Evolutionary conservation across 805 yeast genomes (phyloP).

Genomic region (Myxozyma sirexii): DNA sequence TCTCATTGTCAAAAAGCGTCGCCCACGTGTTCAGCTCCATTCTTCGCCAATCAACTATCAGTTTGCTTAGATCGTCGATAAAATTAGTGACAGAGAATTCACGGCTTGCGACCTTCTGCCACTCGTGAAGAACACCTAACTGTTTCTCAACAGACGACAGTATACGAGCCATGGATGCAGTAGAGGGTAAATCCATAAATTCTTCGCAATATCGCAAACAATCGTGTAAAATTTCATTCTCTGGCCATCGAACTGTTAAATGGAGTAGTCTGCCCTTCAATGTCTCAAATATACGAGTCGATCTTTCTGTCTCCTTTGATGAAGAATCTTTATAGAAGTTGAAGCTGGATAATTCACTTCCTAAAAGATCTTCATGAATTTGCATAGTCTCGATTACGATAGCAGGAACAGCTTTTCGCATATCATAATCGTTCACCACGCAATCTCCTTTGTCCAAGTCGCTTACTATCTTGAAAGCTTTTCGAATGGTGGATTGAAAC

Average conservation of each 20-base stretch:
- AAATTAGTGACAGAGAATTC: constrained; percentile 65
- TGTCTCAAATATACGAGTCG: constrained; percentile 51
- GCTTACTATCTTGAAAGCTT: background rate
- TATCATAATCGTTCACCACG: constrained; percentile 33
- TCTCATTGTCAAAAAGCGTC: constrained; percentile 68
- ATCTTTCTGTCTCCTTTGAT: constrained; percentile 60
- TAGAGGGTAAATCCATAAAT: constrained; percentile 60
- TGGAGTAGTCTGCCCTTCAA: constrained; percentile 46
- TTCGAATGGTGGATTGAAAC: background rate
- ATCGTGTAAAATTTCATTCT: constrained; percentile 83
- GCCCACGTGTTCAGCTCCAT: constrained; percentile 87
- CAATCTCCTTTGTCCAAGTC: background rate
- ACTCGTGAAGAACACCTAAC: constrained; percentile 78
- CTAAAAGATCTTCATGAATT: background rate
- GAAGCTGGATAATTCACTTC: constrained; percentile 13
- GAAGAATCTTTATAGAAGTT: constrained; percentile 70
- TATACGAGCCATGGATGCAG: constrained; percentile 73
- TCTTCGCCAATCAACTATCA: constrained; percentile 89
- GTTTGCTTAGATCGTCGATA: constrained; percentile 59
- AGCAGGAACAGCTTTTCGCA: constrained; percentile 8
- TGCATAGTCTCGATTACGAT: constrained; percentile 2
- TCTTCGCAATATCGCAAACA: constrained; percentile 67
- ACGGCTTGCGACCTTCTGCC: constrained; percentile 89
- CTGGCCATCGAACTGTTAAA: constrained; percentile 81
- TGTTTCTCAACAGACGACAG: constrained; percentile 85